Base-by-base conservation (phyloP, 768 basidiomycete species). In the Steccherinum ochraceum region DNA sequence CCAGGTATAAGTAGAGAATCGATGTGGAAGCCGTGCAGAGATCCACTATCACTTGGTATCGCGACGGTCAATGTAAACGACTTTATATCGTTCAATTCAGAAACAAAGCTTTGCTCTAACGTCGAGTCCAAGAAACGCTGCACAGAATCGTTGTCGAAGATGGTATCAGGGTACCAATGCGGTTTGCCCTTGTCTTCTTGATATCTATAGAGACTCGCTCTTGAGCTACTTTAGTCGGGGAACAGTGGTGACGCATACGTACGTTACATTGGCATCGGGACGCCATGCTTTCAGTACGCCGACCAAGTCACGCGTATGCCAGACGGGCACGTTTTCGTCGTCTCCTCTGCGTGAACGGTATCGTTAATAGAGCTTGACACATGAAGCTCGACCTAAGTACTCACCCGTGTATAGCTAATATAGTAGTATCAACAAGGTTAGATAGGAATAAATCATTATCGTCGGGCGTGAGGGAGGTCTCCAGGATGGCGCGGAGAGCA, bases 391-490 rank as follows among this genome's bases (percentile, higher is more conserved):
- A 35, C 10, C 2, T 7, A 42, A 5, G 26, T 45, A 26, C 75
- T 56, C 58, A 84, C 88, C 89, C 93, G 58, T 95, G 86, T 35
- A 94, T 72, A 1, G 84, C 89, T 12, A 93, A 70, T 1, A 90
- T 69, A 0, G 84, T 83, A 0, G 73, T 83, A 46, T 83, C 73
- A 1, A 75, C 81, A 10, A 93, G 67, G 61, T 96, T 96, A 2
- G 85, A 80, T 19, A 92, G 58, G 67, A 92, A 86, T 3, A 94
- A 64, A 59, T 95, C 91, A 61, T 95, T 92, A 66, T 94, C 89
- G 55, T 93, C 92, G 2, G 86, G 80, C 0, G 84, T 84, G 21
- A 93, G 70, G 0, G 88, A 81, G 1, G 81, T 74, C 51, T 86
- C 80, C 12, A 96, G 74, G 46, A 95, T 78, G 3, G 81, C 79